Evolutionary conservation across 371 early-diverging fungal species (phyloP).

Genomic region (Mortierella sp.): DNA sequence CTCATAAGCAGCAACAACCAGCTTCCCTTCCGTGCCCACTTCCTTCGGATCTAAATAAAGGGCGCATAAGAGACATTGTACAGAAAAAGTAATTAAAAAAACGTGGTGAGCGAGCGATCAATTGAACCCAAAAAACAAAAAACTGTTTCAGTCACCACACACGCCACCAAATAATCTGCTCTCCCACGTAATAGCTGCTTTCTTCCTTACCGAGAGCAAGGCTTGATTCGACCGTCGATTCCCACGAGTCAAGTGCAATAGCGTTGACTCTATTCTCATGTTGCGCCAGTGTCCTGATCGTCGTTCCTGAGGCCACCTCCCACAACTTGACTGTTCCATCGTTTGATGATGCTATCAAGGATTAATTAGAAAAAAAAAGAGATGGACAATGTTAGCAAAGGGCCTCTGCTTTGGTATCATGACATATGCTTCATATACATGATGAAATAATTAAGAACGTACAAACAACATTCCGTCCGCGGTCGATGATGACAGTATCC

Average conservation of each 20-base stretch:
- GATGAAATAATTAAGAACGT: conserved; percentile 18
- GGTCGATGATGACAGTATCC: conserved; percentile 66
- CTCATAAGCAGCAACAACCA: conserved; percentile 63
- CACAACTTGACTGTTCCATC: conserved; percentile 70
- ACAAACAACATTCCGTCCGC: conserved; percentile 72
- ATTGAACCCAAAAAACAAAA: too few species aligned
- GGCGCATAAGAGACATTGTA: neutral
- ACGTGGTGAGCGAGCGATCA: too few species aligned
- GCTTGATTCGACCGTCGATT: conserved; percentile 33
- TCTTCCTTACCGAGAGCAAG: conserved; percentile 50
- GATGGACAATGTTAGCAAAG: neutral
- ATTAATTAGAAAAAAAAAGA: neutral
- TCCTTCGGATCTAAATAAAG: conserved; percentile 61
- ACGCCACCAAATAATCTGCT: too few species aligned
- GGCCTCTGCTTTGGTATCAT: too few species aligned
- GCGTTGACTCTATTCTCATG: conserved; percentile 56
- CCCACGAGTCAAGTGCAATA: conserved; percentile 36
- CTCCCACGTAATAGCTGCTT: conserved; percentile 4
- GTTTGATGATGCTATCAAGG: conserved; percentile 63
- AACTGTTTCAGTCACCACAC: too few species aligned
- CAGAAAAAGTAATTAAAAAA: conserved; percentile 3
- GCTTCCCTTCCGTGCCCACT: conserved; percentile 64
- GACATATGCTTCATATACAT: too few species aligned
- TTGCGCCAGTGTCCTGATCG: conserved; percentile 59
- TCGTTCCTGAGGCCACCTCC: conserved; percentile 65